phyloP scores from a whole-genome alignment of 2,329 filamentous ascomycete genomes.

The Colletotrichum echinochloae region DNA sequence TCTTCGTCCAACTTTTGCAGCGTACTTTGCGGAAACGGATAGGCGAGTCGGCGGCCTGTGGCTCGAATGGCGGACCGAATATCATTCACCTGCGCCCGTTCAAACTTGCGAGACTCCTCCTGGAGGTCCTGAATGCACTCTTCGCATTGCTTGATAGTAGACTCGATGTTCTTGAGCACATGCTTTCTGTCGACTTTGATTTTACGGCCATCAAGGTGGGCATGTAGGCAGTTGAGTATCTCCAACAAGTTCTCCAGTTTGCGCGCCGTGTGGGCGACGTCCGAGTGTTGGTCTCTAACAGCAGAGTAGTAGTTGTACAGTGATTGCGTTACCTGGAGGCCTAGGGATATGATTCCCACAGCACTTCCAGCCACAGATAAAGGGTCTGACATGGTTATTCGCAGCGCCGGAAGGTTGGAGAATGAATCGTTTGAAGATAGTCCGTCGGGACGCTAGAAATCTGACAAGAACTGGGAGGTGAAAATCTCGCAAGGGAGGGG shows the following conservation, averaged over 20 bases:
- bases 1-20: slow-evolving; percentile 54
- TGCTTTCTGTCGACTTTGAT: slow-evolving; percentile 44
- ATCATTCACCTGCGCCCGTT: slow-evolving; percentile 11
- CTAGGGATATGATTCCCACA: slow-evolving; percentile 52
- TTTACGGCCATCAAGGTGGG: slow-evolving; percentile 37
- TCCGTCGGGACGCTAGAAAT: not conserved
- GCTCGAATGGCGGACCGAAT: slow-evolving; percentile 17
- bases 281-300: slow-evolving; percentile 45
- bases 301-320: slow-evolving; percentile 51
- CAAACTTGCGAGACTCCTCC: slow-evolving; percentile 45
- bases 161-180: slow-evolving; percentile 44
- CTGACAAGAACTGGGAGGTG: not conserved
- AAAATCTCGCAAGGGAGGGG: not conserved
- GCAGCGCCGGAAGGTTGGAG: not conserved
- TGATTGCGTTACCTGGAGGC: slow-evolving; percentile 50
- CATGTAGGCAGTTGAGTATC: slow-evolving; percentile 44
- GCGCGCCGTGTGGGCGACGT: slow-evolving; percentile 45
- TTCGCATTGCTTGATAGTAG: slow-evolving; percentile 45
- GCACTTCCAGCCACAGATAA: slow-evolving; percentile 45
- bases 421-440: not conserved
- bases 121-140: slow-evolving; percentile 48
- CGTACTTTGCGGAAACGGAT: slow-evolving; percentile 52
- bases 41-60: slow-evolving; percentile 42
- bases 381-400: slow-evolving; percentile 8
- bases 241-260: slow-evolving; percentile 45